Conservation (phyloP, 148 eudicot species). For the Salicornia ramosissima region DNA sequence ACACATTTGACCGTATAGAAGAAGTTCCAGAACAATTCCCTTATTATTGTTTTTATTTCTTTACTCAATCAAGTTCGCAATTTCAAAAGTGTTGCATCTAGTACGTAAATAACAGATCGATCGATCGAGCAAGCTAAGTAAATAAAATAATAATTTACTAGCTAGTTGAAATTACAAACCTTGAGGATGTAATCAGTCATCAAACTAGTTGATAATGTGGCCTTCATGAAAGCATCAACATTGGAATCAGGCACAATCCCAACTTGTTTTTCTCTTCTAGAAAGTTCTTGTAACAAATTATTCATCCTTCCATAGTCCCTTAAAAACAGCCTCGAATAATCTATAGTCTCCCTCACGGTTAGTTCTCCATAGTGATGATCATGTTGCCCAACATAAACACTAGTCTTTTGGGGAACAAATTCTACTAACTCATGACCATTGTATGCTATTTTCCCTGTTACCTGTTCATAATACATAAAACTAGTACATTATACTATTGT, state of each 20-base stretch:
- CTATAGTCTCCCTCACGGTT: slow-evolving; percentile 45
- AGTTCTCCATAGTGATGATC: slow-evolving; percentile 41
- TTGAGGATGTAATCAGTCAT: slow-evolving; percentile 33
- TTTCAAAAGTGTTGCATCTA: no score
- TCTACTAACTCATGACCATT: slow-evolving; percentile 39
- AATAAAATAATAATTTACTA: no score
- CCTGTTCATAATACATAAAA: not conserved
- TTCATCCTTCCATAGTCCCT: slow-evolving; percentile 40
- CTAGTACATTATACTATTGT: no score
- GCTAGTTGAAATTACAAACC: slow-evolving; percentile 17
- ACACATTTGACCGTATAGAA: no score
- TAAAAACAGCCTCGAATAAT: slow-evolving; percentile 37
- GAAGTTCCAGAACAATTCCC: no score
- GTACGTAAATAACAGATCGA: no score
- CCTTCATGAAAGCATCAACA: slow-evolving; percentile 51
- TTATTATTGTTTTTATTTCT: no score
- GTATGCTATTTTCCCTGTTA: slow-evolving; percentile 27
- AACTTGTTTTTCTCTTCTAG: slow-evolving; percentile 45
- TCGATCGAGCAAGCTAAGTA: no score
- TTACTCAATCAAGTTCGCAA: no score
- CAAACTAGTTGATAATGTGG: slow-evolving; percentile 30
- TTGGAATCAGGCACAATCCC: slow-evolving; percentile 41
- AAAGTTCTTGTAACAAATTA: slow-evolving; percentile 38
- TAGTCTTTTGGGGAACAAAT: slow-evolving; percentile 37
- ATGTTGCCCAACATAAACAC: slow-evolving; percentile 43